Evolutionary conservation across 768 basidiomycete genomes (phyloP).

Genomic region (Podaxis sp.): DNA sequence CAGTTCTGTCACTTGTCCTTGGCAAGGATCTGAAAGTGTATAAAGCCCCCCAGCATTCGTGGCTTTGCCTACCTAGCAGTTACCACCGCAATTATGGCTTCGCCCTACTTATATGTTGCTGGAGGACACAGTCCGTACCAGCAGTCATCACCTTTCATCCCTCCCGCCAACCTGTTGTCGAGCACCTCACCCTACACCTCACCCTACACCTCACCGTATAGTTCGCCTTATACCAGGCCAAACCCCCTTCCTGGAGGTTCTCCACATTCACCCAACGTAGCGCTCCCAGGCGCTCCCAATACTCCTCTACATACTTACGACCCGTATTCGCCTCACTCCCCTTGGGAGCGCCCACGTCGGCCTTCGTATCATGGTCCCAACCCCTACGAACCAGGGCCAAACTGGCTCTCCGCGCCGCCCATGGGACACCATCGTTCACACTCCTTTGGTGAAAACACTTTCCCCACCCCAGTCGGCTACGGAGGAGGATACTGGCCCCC

Average conservation of each 20-base stretch:
- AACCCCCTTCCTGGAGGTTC: conserved; percentile 1
- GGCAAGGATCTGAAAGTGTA: not conserved
- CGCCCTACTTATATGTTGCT: not conserved
- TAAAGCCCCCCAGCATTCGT: not conserved
- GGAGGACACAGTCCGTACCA: not conserved
- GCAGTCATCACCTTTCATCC: conserved; percentile 2
- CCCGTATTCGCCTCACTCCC: not conserved
- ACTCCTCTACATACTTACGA: not conserved
- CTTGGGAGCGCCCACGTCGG: not conserved
- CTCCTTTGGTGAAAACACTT: not conserved
- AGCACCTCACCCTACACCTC: not conserved
- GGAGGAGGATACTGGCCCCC: not conserved
- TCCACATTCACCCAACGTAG: not conserved
- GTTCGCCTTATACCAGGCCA: not conserved
- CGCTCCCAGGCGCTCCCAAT: not conserved
- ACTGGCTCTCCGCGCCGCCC: not conserved
- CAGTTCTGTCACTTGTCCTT: not conserved
- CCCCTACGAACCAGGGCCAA: not conserved
- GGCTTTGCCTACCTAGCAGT: not conserved
- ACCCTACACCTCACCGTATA: not conserved
- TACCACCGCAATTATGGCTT: not conserved
- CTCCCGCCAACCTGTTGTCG: not conserved
- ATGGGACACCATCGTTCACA: not conserved
- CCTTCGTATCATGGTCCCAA: not conserved
- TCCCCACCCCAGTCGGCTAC: not conserved